A percentile compares a stretch with the other conserved stretches of the same genome.
Conservation (phyloP, 2,329 filamentous ascomycete genomes). For the Ophiosphaerella korrae region DNA sequence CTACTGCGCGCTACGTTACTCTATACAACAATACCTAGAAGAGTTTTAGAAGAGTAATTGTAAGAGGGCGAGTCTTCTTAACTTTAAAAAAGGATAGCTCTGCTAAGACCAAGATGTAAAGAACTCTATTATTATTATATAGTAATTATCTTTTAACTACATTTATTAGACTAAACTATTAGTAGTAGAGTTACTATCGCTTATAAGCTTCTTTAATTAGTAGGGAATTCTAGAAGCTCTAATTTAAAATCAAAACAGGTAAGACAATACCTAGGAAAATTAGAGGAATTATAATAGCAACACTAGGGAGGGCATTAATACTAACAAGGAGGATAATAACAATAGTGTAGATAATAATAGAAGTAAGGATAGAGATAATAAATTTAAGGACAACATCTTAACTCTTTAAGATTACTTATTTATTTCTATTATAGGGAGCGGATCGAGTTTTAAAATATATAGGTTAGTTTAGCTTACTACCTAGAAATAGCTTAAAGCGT, state of each 20-base stretch:
- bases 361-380: too few species aligned
- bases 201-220: conserved; percentile 56
- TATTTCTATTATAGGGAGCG: conserved; percentile 1
- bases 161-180: conserved; percentile 33
- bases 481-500: conserved; percentile 8
- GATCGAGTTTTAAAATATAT: background rate
- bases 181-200: conserved; percentile 51
- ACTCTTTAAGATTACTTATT: conserved; percentile 14
- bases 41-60: conserved; percentile 44
- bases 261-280: too few species aligned
- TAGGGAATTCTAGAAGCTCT: conserved; percentile 48
- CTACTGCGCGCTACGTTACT: conserved; percentile 11
- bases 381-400: conserved; percentile 11
- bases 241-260: conserved; percentile 13
- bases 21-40: conserved; percentile 44
- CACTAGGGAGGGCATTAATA: too few species aligned
- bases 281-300: too few species aligned
- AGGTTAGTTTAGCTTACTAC: conserved; percentile 9
- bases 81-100: conserved; percentile 33
- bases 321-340: too few species aligned
- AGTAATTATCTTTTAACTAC: conserved; percentile 40
- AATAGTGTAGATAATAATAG: too few species aligned
- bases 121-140: conserved; percentile 46
- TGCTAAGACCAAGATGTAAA: conserved; percentile 38
- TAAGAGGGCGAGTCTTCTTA: conserved; percentile 23